These are phyloP conservation scores for Phylloporus sp. DNA, from an alignment of 768 basidiomycete genomes.

Conservation along the genomic window DNA sequence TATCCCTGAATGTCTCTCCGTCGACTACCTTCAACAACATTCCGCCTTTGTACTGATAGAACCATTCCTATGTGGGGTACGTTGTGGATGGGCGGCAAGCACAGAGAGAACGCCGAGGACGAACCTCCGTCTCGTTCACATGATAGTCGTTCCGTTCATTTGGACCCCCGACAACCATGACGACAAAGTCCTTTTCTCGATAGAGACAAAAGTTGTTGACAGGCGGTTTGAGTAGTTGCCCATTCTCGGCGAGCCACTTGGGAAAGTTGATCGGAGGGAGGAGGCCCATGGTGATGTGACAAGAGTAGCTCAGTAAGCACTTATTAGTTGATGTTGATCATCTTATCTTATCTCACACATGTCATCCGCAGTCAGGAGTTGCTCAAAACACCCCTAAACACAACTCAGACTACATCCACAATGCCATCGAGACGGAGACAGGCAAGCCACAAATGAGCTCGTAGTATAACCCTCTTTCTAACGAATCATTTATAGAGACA, in stretches of 20 bases:
- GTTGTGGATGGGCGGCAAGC: not conserved
- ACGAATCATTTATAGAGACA: not conserved
- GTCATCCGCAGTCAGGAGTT: not conserved
- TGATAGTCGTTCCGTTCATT: conserved; percentile 95
- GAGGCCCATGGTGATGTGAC: conserved; percentile 55
- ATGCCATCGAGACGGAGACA: not conserved
- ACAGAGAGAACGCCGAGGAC: not conserved
- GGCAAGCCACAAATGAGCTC: not conserved
- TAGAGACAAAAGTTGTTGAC: conserved; percentile 90
- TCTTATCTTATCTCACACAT: conserved; percentile 2
- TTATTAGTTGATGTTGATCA: too few relatives aligned
- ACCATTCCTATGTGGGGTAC: conserved; percentile 72
- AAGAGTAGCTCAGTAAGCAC: too few relatives aligned
- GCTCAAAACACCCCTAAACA: too few relatives aligned
- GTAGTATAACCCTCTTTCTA: not conserved
- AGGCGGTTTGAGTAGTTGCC: conserved; percentile 78
- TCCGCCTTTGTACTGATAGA: conserved; percentile 92
- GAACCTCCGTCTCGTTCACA: conserved; percentile 89
- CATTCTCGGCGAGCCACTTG: conserved; percentile 83
- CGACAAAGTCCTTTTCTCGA: conserved; percentile 77
- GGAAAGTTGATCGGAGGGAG: conserved; percentile 83
- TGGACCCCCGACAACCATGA: conserved; percentile 97
- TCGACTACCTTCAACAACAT: conserved; percentile 90
- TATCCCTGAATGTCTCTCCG: conserved; percentile 75
- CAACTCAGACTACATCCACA: too few relatives aligned